Conservation (phyloP, 225 moss, liverwort and hornwort species). For the Pleurozium schreberi region DNA sequence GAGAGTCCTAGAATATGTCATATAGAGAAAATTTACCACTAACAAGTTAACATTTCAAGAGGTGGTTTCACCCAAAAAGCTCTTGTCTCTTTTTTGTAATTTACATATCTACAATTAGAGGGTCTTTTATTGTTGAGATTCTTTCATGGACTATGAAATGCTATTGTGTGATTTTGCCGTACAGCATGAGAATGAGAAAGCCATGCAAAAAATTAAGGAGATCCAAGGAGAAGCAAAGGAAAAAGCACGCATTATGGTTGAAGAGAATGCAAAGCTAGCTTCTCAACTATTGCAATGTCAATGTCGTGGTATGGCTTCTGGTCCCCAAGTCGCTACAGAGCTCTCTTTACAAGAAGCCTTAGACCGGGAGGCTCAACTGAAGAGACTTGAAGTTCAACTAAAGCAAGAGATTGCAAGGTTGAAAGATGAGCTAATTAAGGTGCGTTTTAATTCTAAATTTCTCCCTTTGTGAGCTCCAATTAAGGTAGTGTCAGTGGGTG, state of each 20-base stretch:
- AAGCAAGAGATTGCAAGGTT: conserved; percentile 41
- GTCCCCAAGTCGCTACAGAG: conserved; percentile 16
- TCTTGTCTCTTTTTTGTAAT: not conserved
- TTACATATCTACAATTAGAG: not conserved
- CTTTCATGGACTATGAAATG: not conserved
- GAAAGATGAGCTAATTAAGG: conserved; percentile 42
- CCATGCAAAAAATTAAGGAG: conserved; percentile 56
- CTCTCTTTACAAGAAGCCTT: conserved; percentile 35
- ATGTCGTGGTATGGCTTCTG: not conserved
- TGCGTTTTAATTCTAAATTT: not conserved
- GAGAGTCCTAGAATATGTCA: too few species aligned
- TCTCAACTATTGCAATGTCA: conserved; percentile 44
- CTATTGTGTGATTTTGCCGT: not conserved
- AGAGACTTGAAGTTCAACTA: conserved; percentile 29
- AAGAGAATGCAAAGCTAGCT: conserved; percentile 47
- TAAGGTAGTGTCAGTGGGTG: not conserved
- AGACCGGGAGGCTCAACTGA: conserved; percentile 27
- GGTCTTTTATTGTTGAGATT: not conserved
- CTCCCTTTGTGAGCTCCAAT: not conserved
- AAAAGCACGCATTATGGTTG: conserved; percentile 32
- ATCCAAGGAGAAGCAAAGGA: conserved; percentile 50
- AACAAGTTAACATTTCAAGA: not conserved
- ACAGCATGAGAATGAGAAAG: conserved; percentile 72
- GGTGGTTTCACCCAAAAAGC: not conserved
- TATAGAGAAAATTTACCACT: not conserved